Percentiles rank a stretch among this genome's conserved stretches.
phyloP scores from a whole-genome alignment of 2,329 filamentous ascomycete species.

The Fusarium sp. region DNA sequence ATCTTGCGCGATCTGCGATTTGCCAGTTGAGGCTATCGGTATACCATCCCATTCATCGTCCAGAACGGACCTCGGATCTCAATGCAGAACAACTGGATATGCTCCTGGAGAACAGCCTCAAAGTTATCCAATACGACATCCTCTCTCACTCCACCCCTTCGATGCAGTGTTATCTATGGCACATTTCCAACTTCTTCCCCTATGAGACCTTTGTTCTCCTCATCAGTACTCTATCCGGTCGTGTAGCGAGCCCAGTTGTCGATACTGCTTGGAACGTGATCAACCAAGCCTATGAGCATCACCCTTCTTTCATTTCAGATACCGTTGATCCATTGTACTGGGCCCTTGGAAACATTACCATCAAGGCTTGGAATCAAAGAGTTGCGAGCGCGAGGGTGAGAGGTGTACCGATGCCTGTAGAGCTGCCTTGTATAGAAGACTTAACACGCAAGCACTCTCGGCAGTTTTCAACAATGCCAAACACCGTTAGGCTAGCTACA shows the following conservation, averaged over 20 bases:
- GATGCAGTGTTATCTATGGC: background rate
- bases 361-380: background rate
- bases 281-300: background rate
- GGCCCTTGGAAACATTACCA: background rate
- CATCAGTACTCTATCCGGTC: background rate
- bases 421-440: background rate
- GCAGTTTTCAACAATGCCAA: background rate
- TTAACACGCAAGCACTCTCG: background rate
- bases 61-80: background rate
- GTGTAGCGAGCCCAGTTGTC: background rate
- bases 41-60: slow-evolving; percentile 1
- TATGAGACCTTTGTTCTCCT: slow-evolving; percentile 1
- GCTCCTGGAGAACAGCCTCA: background rate
- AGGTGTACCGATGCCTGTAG: background rate
- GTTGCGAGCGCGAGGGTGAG: background rate
- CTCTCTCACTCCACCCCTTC: background rate
- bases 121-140: background rate
- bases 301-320: background rate
- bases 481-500: background rate
- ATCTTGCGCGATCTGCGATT: background rate
- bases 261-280: background rate
- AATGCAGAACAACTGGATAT: background rate
- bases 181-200: background rate
- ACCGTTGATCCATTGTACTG: background rate
- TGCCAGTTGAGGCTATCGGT: background rate